These are phyloP conservation scores for Quercus lobata DNA, from an alignment of 331 rosid genomes.

Conservation along the genomic window DNA sequence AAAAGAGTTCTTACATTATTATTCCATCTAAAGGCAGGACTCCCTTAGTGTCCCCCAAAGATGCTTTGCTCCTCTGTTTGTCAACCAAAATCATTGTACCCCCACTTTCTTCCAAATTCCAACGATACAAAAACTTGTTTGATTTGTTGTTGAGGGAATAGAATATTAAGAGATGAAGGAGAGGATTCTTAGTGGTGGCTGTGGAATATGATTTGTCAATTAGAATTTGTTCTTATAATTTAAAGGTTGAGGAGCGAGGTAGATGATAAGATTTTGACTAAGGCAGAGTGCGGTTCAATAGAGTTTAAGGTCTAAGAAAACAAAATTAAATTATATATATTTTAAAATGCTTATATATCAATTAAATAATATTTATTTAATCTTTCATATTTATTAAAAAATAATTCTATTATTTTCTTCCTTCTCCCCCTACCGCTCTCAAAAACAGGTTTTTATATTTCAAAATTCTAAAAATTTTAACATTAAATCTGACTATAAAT, in stretches of 20 bases:
- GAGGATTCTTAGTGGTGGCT: neutral
- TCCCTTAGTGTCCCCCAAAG: neutral
- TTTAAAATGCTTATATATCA: no score
- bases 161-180: constrained; percentile 3
- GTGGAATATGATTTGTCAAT: constrained; percentile 1
- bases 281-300: no score
- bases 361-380: no score
- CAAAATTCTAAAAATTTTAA: no score
- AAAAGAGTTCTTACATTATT: neutral
- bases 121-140: neutral
- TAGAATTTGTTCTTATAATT: constrained; percentile 17
- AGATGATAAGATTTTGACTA: no score
- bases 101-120: neutral
- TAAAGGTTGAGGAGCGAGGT: neutral
- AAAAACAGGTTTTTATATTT: no score
- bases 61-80: neutral
- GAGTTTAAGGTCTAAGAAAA: no score
- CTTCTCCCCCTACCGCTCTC: no score
- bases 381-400: no score
- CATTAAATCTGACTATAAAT: no score
- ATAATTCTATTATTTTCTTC: no score
- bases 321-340: no score
- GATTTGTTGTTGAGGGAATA: constrained; percentile 19
- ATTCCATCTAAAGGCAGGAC: neutral
- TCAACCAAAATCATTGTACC: neutral